Conservation (phyloP, 2,329 filamentous ascomycete genomes). For the Alternaria postmessia region DNA sequence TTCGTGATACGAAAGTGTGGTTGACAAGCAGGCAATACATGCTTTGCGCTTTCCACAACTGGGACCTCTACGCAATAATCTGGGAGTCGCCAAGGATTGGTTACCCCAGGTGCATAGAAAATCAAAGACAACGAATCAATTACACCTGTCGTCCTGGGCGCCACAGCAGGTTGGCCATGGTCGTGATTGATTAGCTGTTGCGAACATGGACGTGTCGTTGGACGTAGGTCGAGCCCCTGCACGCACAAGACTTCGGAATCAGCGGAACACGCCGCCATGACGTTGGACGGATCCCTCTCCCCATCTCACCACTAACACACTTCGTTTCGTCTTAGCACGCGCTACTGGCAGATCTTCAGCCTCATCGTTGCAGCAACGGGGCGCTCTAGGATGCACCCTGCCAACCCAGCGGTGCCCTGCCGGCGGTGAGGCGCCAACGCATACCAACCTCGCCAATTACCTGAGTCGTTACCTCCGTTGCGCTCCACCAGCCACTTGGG, state of each 20-base stretch:
- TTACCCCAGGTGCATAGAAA: too few relatives aligned
- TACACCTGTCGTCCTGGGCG: not conserved
- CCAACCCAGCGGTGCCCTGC: not conserved
- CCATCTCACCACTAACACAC: not conserved
- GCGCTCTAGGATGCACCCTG: conserved; percentile 23
- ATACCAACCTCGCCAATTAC: conserved; percentile 49
- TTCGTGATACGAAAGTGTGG: not conserved
- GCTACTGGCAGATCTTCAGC: not conserved
- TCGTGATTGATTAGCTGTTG: not conserved
- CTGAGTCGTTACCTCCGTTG: conserved; percentile 23
- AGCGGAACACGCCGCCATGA: conserved; percentile 11
- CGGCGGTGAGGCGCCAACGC: conserved; percentile 38
- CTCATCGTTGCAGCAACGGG: not conserved
- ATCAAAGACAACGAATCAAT: not conserved
- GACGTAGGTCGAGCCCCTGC: not conserved
- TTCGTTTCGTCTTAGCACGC: not conserved
- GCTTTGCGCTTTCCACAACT: not conserved
- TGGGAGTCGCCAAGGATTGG: too few relatives aligned
- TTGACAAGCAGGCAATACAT: not conserved
- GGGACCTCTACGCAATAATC: too few relatives aligned
- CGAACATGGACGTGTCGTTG: not conserved
- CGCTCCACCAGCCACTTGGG: conserved; percentile 41
- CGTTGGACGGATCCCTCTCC: not conserved
- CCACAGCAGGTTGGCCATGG: not conserved
- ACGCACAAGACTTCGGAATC: conserved; percentile 5